A percentile compares a stretch with the other conserved stretches of the same genome.
These are phyloP conservation scores for Aspergillus cristatus DNA, from an alignment of 495 filamentous ascomycete genomes.

Conservation along the genomic window DNA sequence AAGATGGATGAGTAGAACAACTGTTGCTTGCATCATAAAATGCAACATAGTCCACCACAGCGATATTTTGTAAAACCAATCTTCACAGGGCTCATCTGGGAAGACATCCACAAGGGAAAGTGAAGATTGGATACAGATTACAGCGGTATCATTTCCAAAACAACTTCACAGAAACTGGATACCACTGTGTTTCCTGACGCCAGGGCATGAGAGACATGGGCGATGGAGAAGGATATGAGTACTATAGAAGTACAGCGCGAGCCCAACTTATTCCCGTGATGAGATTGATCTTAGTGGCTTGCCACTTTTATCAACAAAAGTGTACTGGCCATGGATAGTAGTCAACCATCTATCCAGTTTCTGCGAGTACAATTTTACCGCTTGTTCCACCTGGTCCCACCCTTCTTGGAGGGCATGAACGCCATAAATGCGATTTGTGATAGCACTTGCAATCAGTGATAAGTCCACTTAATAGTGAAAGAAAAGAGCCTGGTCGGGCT, in stretches of 20 bases:
- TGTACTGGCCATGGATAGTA: constrained; percentile 22
- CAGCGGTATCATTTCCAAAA: constrained; percentile 40
- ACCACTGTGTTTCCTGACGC: background rate
- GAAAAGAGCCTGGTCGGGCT: too few relatives aligned
- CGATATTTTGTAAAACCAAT: constrained; percentile 33
- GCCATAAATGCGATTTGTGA: too few relatives aligned
- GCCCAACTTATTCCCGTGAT: constrained; percentile 12
- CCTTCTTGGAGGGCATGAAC: too few relatives aligned
- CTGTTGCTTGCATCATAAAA: constrained; percentile 49
- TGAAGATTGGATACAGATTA: constrained; percentile 42
- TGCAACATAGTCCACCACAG: constrained; percentile 57
- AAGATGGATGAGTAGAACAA: constrained; percentile 47
- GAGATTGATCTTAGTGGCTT: constrained; percentile 21
- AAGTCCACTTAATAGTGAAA: too few relatives aligned
- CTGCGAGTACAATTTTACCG: too few relatives aligned
- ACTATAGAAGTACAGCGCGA: constrained; percentile 47
- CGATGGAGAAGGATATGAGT: constrained; percentile 47
- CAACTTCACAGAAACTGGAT: constrained; percentile 4
- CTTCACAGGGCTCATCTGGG: constrained; percentile 21
- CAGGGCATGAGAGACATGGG: constrained; percentile 42
- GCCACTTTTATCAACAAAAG: constrained; percentile 5
- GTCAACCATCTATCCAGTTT: constrained; percentile 6
- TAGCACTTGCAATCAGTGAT: too few relatives aligned
- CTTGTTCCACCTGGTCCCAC: too few relatives aligned
- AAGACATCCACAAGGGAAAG: constrained; percentile 38